Evolutionary conservation across 2,329 filamentous ascomycete species (phyloP).

Genomic region (Arthrobotrys iridis): DNA sequence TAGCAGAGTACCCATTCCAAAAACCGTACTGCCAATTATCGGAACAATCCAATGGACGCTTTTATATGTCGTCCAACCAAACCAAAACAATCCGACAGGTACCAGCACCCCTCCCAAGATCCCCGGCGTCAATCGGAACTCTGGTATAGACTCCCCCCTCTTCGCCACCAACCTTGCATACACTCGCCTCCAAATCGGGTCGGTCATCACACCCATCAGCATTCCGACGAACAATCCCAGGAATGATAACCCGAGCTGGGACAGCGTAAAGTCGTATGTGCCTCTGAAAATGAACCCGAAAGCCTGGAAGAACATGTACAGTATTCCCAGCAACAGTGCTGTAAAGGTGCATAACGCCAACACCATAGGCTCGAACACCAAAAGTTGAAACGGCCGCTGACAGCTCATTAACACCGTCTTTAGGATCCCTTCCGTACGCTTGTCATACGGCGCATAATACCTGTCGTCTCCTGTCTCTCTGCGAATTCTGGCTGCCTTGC

Average conservation of each 20-base stretch:
- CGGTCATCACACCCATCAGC: constrained; percentile 70
- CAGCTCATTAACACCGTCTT: constrained; percentile 70
- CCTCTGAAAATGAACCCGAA: constrained; percentile 81
- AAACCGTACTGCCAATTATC: constrained; percentile 76
- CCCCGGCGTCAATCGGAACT: constrained; percentile 81
- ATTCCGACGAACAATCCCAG: constrained; percentile 76
- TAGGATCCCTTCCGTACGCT: constrained; percentile 73
- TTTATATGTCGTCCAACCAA: constrained; percentile 83
- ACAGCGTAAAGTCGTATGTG: constrained; percentile 79
- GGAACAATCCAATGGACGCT: constrained; percentile 80
- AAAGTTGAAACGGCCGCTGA: constrained; percentile 71
- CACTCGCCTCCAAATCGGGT: constrained; percentile 73
- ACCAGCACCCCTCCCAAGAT: constrained; percentile 80
- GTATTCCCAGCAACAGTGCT: constrained; percentile 83
- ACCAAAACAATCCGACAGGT: constrained; percentile 84
- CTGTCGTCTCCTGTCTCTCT: constrained; percentile 79
- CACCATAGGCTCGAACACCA: constrained; percentile 85
- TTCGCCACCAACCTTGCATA: constrained; percentile 69
- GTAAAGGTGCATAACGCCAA: constrained; percentile 82
- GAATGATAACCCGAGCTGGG: constrained; percentile 82
- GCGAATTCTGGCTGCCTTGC: constrained; percentile 76
- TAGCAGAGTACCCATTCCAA: constrained; percentile 76
- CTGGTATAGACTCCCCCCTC: constrained; percentile 76
- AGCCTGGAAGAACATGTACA: constrained; percentile 91
- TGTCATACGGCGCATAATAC: constrained; percentile 82